Evolutionary conservation across 176 grass and related monocot genomes (phyloP), one percentile per base, ranked within the genome.

Genomic region (Metroxylon sagu): DNA sequence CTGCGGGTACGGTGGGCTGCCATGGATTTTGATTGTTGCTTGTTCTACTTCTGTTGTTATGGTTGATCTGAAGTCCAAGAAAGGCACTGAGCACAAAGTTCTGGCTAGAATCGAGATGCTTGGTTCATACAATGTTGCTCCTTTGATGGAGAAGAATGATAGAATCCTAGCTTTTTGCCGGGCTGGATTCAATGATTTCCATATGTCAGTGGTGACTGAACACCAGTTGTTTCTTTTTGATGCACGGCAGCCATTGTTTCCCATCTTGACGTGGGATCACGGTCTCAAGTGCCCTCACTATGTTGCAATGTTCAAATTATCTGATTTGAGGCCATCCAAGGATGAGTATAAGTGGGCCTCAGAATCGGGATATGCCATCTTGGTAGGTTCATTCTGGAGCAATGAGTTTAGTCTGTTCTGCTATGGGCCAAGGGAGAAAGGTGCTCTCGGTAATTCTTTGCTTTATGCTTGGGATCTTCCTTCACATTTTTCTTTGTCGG

Each of bases 161-260:
- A 54, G 54, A 48, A 85, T 85, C 66, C 62, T 88, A 67, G 87
- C 81, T 64, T 97, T 97, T 73, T 91, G 87, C 66, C 85, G 75
- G 70, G 81, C 81, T 15, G 58, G 54, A 19, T 91, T 77, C 69
- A 77, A 86, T 73, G 54, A 88, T 85, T 84, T 79, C 35, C 78
- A 85, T 71, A 66, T 91, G 18, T 82, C 87, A 10, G 72, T 83
- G 28, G 74, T 80, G 50, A 85, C 92, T 19, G 55, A 88, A 52
- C 61, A 19, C 57, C 79, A 58, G 60, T 70, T 97, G 75, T 69
- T 88, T 16, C 61, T 97, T 18, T 71, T 91, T 73, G 87, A 97
- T 75, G 52, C 66, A 53, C 80, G 78, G 26, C 48, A 69, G 43
- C 87, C 81, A 0, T 73, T 75, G 50, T 29, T 19, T 43, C 92